Evolutionary conservation across 805 yeast species (phyloP).

Genomic region (Monosporozyma aerobia): DNA sequence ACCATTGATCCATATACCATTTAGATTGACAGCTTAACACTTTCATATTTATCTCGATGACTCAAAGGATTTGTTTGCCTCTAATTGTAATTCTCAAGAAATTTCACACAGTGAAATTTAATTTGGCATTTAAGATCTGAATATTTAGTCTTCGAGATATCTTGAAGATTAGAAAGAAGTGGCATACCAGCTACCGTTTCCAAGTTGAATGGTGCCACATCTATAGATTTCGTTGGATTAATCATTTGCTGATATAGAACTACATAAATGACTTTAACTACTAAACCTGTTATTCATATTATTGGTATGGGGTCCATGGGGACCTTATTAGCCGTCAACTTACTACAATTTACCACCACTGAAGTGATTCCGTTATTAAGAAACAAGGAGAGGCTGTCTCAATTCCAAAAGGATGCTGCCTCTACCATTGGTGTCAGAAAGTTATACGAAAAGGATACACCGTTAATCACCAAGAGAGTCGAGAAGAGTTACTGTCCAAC

Average conservation of each 20-base stretch:
- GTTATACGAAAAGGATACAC: slow-evolving; percentile 13
- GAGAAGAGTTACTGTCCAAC: slow-evolving; percentile 18
- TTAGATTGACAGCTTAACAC: too few relatives aligned
- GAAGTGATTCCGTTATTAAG: slow-evolving; percentile 27
- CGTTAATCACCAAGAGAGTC: slow-evolving; percentile 8
- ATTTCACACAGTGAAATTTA: neutral
- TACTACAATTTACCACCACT: slow-evolving; percentile 17
- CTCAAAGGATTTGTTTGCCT: neutral
- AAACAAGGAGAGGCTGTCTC: slow-evolving; percentile 17
- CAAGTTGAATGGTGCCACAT: neutral
- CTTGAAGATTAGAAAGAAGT: neutral
- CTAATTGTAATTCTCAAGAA: neutral
- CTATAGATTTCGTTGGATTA: neutral
- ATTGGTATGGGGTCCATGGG: slow-evolving; percentile 32
- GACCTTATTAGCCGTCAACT: slow-evolving; percentile 22
- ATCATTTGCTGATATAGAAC: neutral
- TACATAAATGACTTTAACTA: neutral
- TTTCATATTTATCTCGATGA: neutral
- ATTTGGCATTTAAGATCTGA: neutral
- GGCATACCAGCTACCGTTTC: too few relatives aligned
- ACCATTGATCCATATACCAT: neutral
- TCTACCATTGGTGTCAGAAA: slow-evolving; percentile 19
- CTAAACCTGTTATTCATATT: slow-evolving; percentile 15
- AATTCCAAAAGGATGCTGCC: slow-evolving; percentile 15
- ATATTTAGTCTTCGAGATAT: neutral